These are phyloP conservation scores for Colletotrichum melonis DNA, from an alignment of 2,329 filamentous ascomycete species.

Conservation along the genomic window DNA sequence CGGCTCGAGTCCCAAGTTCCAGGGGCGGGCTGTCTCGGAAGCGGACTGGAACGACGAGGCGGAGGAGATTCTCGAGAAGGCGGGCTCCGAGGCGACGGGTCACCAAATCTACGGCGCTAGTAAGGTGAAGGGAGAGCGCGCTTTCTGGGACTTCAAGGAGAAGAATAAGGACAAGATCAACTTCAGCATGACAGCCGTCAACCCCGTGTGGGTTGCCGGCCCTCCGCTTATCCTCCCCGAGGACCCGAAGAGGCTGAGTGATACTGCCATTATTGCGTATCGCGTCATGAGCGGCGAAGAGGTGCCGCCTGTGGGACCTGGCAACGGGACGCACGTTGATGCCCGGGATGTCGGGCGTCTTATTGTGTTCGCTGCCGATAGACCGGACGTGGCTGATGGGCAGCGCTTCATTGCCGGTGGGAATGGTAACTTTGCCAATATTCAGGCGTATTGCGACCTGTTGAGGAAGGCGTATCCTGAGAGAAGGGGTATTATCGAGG, in stretches of 20 bases:
- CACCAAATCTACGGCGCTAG: slow-evolving; percentile 43
- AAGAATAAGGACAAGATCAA: slow-evolving; percentile 40
- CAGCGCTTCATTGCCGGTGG: slow-evolving; percentile 23
- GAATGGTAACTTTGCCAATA: slow-evolving; percentile 7
- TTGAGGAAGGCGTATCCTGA: slow-evolving; percentile 19
- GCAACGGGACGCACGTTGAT: slow-evolving; percentile 28
- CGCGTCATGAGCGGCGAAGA: slow-evolving; percentile 22
- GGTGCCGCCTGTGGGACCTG: slow-evolving; percentile 1
- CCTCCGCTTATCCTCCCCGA: slow-evolving; percentile 30
- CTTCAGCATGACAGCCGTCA: slow-evolving; percentile 38
- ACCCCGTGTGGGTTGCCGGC: slow-evolving; percentile 32
- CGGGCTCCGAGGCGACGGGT: slow-evolving; percentile 29
- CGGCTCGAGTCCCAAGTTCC: slow-evolving; percentile 13
- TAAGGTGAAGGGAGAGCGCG: slow-evolving; percentile 46
- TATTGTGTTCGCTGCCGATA: slow-evolving; percentile 19
- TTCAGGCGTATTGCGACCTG: slow-evolving; percentile 25
- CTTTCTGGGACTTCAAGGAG: slow-evolving; percentile 43
- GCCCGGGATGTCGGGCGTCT: slow-evolving; percentile 31
- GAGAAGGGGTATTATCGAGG: slow-evolving; percentile 6
- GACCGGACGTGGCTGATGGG: background rate
- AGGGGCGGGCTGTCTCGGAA: slow-evolving; percentile 33
- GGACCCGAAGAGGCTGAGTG: slow-evolving; percentile 22
- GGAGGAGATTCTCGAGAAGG: slow-evolving; percentile 42
- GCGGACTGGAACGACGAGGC: slow-evolving; percentile 47
- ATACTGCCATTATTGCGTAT: slow-evolving; percentile 39